A percentile compares a stretch with the other conserved stretches of the same genome.
These are phyloP conservation scores for Tarenaya hassleriana DNA, from an alignment of 345 rosid species.

Conservation along the genomic window DNA sequence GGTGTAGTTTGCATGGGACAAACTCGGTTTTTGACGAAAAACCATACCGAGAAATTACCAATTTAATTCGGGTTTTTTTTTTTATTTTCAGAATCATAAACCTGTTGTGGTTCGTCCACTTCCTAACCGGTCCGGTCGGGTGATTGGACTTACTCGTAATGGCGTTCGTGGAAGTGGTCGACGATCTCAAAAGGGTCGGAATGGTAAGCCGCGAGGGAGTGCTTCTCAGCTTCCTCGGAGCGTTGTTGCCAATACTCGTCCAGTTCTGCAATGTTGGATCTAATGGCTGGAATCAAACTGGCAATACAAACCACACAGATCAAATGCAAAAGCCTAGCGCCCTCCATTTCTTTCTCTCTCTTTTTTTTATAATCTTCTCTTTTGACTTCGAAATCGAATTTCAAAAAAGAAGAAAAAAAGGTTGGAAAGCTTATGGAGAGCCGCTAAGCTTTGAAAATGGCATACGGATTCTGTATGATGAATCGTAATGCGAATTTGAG, in stretches of 20 bases:
- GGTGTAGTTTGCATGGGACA: too few relatives aligned
- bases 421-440: slow-evolving; percentile 3
- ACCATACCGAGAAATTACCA: too few relatives aligned
- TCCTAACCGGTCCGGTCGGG: too few relatives aligned
- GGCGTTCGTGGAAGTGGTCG: slow-evolving; percentile 33
- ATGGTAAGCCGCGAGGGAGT: slow-evolving; percentile 33
- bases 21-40: too few relatives aligned
- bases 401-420: not conserved
- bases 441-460: slow-evolving; percentile 25
- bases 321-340: slow-evolving; percentile 24
- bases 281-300: slow-evolving; percentile 19
- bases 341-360: slow-evolving; percentile 18
- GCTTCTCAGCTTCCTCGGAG: slow-evolving; percentile 33
- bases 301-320: slow-evolving; percentile 26
- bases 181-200: slow-evolving; percentile 51
- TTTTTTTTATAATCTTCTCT: slow-evolving; percentile 1
- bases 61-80: too few relatives aligned
- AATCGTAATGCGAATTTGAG: slow-evolving; percentile 17
- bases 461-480: slow-evolving; percentile 18
- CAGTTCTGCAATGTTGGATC: slow-evolving; percentile 35
- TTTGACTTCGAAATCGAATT: slow-evolving; percentile 4
- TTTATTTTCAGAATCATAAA: too few relatives aligned
- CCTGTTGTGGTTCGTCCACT: too few relatives aligned
- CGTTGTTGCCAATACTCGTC: slow-evolving; percentile 57
- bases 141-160: slow-evolving; percentile 34